Evolutionary conservation across 345 rosid species (phyloP), one percentile per base, ranked within the genome.

Genomic region (Geranium rotundifolium): DNA sequence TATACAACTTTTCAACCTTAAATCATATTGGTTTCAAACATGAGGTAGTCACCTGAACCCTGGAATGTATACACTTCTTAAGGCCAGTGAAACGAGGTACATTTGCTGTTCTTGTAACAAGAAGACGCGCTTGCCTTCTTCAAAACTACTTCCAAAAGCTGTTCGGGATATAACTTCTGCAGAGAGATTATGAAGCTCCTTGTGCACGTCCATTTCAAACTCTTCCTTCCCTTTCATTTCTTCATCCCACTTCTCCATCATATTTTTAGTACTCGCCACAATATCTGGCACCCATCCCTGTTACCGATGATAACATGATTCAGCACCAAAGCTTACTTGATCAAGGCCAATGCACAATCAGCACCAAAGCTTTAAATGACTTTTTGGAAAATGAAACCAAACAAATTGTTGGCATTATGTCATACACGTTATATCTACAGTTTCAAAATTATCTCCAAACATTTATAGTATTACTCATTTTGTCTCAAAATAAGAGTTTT

Each of bases 81-180:
- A 14, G 69, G 92, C 88, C 5, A 65, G 59, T 30, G 83, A 72
- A 62, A 78, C 76, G 17, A 89, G 85, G 66, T 69, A 74, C 80
- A 68, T 79, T 79, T 85, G 88, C 54, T 79, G 77, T 73, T 91
- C 95, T 61, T 89, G 98, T 30, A 91, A 58, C 50, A 71, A 54
- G 54, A 91, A 91, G 49, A 89, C 79, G 2, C 64, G 78, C 54
- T 82, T 84, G 34, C 98, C 96, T 78, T 87, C 89, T 64, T 89
- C 84, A 30, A 73, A 87, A 56, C 74, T 82, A 76, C 93, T 89
- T n/a, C 95, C 96, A 63, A 89, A 89, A 64, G 91, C 91, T 19
- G 93, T 87, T 71, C 87, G 79, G 52, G 98, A 89, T 59, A 92
- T 84, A 14, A 85, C 65, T 52, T 89, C 90, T 29, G 85, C 89